Conservation (phyloP, 768 basidiomycete species). For the Leccinum rimulosum region DNA sequence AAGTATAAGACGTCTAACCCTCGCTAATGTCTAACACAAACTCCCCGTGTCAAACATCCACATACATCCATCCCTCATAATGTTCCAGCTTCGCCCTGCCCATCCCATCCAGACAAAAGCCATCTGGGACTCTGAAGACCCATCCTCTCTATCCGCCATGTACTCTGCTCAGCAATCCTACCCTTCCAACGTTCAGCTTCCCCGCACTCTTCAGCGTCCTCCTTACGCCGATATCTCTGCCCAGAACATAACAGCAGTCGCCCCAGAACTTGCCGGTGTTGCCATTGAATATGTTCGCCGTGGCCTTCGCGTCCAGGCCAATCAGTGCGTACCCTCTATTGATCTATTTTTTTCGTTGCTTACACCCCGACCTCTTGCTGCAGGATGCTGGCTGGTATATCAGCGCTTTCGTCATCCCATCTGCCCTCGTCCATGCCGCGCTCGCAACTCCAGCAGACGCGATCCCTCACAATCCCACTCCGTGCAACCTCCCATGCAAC, state of each 20-base stretch:
- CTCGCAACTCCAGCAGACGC: conserved; percentile 32
- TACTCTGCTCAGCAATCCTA: conserved; percentile 29
- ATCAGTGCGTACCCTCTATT: conserved; percentile 35
- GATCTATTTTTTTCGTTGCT: conserved; percentile 25
- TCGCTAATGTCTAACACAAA: conserved; percentile 14
- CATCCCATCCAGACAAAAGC: conserved; percentile 37
- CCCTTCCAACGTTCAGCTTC: conserved; percentile 55
- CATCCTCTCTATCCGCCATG: conserved; percentile 24
- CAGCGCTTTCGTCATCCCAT: conserved; percentile 50
- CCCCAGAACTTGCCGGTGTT: conserved; percentile 46
- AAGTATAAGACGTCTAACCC: conserved; percentile 29
- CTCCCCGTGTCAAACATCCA: conserved; percentile 15
- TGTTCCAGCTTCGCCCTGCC: conserved; percentile 36
- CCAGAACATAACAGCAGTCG: conserved; percentile 53
- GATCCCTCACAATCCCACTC: conserved; percentile 30
- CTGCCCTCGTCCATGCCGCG: conserved; percentile 30
- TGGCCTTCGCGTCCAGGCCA: conserved; percentile 44
- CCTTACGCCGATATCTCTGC: conserved; percentile 53
- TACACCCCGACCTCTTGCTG: conserved; percentile 19
- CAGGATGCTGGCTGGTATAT: conserved; percentile 40
- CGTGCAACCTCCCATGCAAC: conserved; percentile 25
- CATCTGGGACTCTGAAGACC: conserved; percentile 35
- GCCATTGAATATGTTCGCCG: conserved; percentile 66
- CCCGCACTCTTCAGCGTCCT: conserved; percentile 68
- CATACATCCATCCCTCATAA: conserved; percentile 22